Evolutionary conservation across 805 yeast genomes (phyloP).

Genomic region (Teunomyces cretensis): DNA sequence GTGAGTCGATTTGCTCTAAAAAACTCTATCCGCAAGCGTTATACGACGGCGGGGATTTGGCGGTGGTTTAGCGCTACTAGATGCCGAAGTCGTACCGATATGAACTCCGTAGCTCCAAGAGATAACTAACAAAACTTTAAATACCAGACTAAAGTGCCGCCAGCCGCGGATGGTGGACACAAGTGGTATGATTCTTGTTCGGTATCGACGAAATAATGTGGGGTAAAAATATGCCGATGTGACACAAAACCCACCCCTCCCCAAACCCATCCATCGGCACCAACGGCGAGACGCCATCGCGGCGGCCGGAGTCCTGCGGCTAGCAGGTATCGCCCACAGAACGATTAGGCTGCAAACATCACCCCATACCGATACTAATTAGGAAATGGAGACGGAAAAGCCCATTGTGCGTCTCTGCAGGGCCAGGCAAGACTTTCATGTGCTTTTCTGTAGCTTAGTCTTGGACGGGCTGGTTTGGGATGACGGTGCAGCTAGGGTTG

Average conservation of each 20-base stretch:
- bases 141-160: background rate
- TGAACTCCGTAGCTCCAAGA: too few relatives aligned
- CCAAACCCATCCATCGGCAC: background rate
- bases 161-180: background rate
- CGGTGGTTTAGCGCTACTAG: too few relatives aligned
- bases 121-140: too few relatives aligned
- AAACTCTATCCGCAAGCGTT: background rate
- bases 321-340: background rate
- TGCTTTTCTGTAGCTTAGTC: background rate
- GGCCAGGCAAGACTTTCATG: background rate
- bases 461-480: too few relatives aligned
- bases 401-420: background rate
- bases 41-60: too few relatives aligned
- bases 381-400: too few relatives aligned
- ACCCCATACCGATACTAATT: background rate
- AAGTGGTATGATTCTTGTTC: background rate
- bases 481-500: too few relatives aligned
- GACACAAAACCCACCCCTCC: slow-evolving; percentile 1
- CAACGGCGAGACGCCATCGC: background rate
- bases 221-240: background rate
- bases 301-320: background rate
- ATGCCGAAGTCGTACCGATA: too few relatives aligned
- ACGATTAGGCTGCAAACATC: background rate
- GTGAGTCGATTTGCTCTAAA: background rate
- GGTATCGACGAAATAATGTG: background rate